Evolutionary conservation across 192 early-diverging fungal species (phyloP).

Genomic region (Coemansia sp.): DNA sequence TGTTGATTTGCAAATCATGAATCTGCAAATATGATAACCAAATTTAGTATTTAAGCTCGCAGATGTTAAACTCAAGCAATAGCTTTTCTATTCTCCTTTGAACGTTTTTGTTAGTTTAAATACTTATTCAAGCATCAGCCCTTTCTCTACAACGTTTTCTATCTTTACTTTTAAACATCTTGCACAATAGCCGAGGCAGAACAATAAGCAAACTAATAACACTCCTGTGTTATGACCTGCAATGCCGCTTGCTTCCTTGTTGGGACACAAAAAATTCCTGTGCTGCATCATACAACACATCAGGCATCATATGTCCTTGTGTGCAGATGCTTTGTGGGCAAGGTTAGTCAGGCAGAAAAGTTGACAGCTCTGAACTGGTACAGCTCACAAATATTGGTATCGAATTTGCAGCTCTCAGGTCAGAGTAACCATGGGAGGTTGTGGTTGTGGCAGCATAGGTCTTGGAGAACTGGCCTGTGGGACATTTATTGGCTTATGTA

Average conservation of each 20-base stretch:
- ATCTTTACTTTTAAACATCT: background rate
- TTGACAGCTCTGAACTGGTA: slow-evolving; percentile 20
- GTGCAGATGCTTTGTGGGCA: background rate
- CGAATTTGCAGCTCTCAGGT: slow-evolving; percentile 7
- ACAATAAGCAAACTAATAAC: slow-evolving; percentile 43
- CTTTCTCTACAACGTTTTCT: no score
- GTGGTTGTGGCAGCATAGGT: background rate
- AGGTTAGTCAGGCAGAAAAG: slow-evolving; percentile 34
- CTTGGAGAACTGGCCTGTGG: background rate
- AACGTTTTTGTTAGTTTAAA: no score
- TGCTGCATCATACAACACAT: background rate
- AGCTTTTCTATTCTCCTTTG: no score
- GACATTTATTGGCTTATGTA: background rate
- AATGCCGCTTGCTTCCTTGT: background rate
- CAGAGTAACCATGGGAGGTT: background rate
- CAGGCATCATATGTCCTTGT: no score
- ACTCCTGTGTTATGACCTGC: slow-evolving; percentile 7
- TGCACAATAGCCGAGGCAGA: slow-evolving; percentile 22
- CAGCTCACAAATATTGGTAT: slow-evolving; percentile 18
- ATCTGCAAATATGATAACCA: no score
- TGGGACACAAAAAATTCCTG: background rate
- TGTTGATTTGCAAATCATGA: no score
- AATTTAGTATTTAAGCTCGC: no score
- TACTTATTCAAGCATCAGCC: no score
- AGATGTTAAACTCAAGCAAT: no score